Evolutionary conservation across 2,329 filamentous ascomycete species (phyloP).

Genomic region (Lasiodiplodia hormozganensis): DNA sequence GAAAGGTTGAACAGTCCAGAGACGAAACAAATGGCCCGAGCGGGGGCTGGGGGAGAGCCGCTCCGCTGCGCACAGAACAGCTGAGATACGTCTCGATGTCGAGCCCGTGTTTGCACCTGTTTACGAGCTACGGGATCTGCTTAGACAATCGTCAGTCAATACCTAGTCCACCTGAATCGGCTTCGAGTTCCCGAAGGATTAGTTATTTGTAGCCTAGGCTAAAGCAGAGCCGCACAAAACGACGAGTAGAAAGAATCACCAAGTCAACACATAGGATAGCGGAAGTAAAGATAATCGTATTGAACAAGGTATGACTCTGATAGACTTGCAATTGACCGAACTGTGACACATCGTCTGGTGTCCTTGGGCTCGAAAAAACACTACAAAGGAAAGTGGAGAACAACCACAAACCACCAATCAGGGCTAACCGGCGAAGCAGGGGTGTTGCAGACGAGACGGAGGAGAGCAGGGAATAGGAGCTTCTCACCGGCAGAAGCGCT

Average conservation of each 20-base stretch:
- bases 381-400: background rate
- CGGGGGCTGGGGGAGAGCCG: background rate
- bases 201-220: constrained; percentile 4
- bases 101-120: background rate
- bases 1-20: background rate
- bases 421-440: background rate
- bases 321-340: background rate
- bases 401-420: background rate
- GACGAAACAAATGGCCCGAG: background rate
- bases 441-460: background rate
- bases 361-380: background rate
- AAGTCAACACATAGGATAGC: background rate
- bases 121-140: background rate
- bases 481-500: constrained; percentile 1
- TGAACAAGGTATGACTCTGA: constrained; percentile 4
- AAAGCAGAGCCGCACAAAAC: background rate
- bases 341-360: background rate
- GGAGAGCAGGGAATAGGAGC: background rate
- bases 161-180: background rate
- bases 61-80: background rate
- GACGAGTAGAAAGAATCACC: background rate
- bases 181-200: background rate
- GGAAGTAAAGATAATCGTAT: background rate
- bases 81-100: background rate
- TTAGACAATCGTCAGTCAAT: background rate